Evolutionary conservation across 1,139 yeast genomes (phyloP).

Genomic region (Candida albicans): DNA sequence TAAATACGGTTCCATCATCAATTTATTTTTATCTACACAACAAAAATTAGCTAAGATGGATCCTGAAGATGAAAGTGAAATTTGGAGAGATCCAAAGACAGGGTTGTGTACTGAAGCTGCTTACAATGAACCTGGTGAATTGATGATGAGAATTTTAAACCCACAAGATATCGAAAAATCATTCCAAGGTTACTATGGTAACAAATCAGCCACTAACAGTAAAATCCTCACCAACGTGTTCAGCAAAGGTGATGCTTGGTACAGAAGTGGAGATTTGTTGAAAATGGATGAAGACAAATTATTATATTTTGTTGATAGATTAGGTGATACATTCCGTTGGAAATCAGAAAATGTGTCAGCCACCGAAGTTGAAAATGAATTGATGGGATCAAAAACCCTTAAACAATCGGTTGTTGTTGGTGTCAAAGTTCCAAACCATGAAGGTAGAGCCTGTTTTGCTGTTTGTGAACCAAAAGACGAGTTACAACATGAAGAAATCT

Average conservation of each 20-base stretch:
- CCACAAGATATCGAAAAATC: constrained; percentile 65
- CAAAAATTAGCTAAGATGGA: constrained; percentile 74
- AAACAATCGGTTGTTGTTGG: constrained; percentile 86
- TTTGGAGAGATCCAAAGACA: constrained; percentile 67
- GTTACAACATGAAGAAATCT: constrained; percentile 27
- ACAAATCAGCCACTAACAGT: constrained; percentile 73
- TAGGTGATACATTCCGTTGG: constrained; percentile 98
- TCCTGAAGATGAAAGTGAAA: constrained; percentile 72
- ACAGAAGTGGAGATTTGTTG: constrained; percentile 84
- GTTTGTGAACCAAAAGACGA: constrained; percentile 58
- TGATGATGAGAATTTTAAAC: constrained; percentile 70
- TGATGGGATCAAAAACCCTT: constrained; percentile 55
- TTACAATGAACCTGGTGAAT: constrained; percentile 77
- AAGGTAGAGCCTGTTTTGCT: constrained; percentile 94
- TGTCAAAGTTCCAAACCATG: constrained; percentile 80
- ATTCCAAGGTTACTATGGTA: constrained; percentile 89
- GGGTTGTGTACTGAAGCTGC: constrained; percentile 52
- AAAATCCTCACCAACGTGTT: constrained; percentile 75
- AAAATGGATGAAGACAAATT: constrained; percentile 67
- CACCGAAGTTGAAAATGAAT: constrained; percentile 83
- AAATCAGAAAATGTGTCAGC: constrained; percentile 95
- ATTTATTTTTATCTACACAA: constrained; percentile 51
- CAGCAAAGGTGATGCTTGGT: constrained; percentile 88
- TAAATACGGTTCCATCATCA: constrained; percentile 70
- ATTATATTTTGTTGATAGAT: constrained; percentile 83